Evolutionary conservation across 306 rosid species (phyloP), one percentile per base, ranked within the genome.

Genomic region (Mimosa bimucronata): DNA sequence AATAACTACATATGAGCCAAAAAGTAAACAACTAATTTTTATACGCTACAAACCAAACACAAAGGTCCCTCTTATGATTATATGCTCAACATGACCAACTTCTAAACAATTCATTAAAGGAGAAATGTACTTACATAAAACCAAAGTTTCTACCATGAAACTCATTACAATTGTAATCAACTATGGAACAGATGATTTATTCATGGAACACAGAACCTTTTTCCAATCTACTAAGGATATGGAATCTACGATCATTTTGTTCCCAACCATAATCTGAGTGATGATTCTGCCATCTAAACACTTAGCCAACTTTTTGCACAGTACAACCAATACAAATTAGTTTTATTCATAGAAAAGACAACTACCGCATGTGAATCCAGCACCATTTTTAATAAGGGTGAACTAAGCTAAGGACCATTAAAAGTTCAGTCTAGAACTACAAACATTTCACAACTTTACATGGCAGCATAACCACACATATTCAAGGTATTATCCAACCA

Each of bases 1-100:
- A 37, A 19, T 23, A 41, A 50, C 53, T 58, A 69, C 34, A 67
- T 79, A 62, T 52, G 67, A 23, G 78, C 62, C 71, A 13, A 58
- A 55, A 18, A 45, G 64, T 15, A 34, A 40, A 42, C 10, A 65
- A 78, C 6, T 52, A 72, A 9, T 71, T 38, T 53, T 55, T 19
- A 40, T 14, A 60, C 37, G 64, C 50, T 16, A 40, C 29, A 69
- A 48, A 52, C 45, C 34, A 64, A 62, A 44, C 18, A 41, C 29
- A 62, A 46, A 48, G 76, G 42, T 18, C 77, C 10, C 9, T 73
- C 6, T 14, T 9, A 14, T n/a, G 5, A 34, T 34, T 34, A 34
- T 34, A 34, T 34, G 5, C 5, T 34, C 38, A 34, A 34, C 38
- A 34, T 6, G 5, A 34, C 38, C 38, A 34, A 34, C 3, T 72